Base-by-base conservation (phyloP, 345 rosid species). In the Sonneratia alba region DNA sequence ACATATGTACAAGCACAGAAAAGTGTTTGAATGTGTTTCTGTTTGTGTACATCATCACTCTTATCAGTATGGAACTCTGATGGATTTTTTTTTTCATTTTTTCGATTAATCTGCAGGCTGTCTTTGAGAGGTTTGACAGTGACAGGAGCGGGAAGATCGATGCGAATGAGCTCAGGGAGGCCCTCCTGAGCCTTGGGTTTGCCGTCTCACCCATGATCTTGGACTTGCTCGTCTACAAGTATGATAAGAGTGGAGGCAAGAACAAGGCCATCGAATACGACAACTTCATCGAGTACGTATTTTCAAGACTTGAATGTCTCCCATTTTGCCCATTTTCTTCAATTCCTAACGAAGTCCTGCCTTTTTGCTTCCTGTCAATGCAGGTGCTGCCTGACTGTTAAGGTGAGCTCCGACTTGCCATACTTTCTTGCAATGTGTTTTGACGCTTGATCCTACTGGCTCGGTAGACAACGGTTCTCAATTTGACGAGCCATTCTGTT, bases 361-460 rank as follows among this genome's bases (percentile, higher is more conserved):
- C 21, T 63, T 13, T 69, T 8, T 68, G 15, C 18, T 62, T 73
- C 69, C 40, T 70, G 36, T 5, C 48, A 71, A 40, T 86, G 78
- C 88, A 92, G 98, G 84, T 94, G 98, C 80, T 91, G 98, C 81
- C 93, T 94, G 73, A 94, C 91, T 9, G 98, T 94, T 65, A 91
- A 91, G 93, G 97, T 93, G 79, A 79, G 57, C 15, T 32, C 24
- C 71, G 56, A 24, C 36, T 37, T 38, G n/a, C 56, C 22, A 47
- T 51, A 34, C 5, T 8, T 48, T 72, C 34, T 15, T 27, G 36
- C 40, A 73, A 42, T 40, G 43, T 8, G 43, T 3, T 40, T 8
- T 40, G 43, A 40, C n/a, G 8, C 0, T 3, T 8, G 6, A 40
- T 40, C 43, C 43, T 40, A 8, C 43, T 40, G n/a, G n/a, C n/a